Conservation (phyloP, 257 asterid species). For the Ballota nigra region DNA sequence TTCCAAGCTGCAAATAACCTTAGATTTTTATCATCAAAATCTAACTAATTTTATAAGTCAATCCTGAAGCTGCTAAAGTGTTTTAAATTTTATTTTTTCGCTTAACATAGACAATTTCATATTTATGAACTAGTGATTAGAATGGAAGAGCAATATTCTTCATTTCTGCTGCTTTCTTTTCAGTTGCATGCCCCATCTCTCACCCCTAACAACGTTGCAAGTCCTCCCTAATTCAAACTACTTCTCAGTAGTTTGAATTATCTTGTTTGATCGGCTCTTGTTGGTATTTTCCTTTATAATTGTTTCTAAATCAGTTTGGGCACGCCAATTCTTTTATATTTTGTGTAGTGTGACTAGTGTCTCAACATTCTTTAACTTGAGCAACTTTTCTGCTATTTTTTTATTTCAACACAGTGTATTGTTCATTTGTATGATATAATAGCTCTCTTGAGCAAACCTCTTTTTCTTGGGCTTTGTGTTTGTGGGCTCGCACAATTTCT, state of each 20-base stretch:
- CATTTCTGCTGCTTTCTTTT: conserved; percentile 9
- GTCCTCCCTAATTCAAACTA: background rate
- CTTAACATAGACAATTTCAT: background rate
- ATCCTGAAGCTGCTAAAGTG: background rate
- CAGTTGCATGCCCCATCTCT: background rate
- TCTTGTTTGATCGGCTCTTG: background rate
- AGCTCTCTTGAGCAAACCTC: background rate
- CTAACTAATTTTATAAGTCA: background rate
- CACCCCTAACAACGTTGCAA: background rate
- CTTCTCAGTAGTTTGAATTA: background rate
- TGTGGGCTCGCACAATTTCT: background rate
- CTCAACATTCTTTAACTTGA: conserved; percentile 2
- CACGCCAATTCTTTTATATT: background rate
- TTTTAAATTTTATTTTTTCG: background rate
- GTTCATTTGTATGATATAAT: background rate
- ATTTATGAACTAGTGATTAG: background rate
- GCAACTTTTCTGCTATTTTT: background rate
- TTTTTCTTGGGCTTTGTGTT: background rate
- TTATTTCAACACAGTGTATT: background rate
- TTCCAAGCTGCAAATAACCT: background rate
- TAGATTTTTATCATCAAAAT: background rate
- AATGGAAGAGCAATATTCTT: background rate
- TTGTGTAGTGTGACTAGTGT: background rate
- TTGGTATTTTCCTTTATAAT: background rate
- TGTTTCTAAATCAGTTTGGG: background rate